Evolutionary conservation across 495 filamentous ascomycete genomes (phyloP).

Genomic region (Chaetomium cochliodes): DNA sequence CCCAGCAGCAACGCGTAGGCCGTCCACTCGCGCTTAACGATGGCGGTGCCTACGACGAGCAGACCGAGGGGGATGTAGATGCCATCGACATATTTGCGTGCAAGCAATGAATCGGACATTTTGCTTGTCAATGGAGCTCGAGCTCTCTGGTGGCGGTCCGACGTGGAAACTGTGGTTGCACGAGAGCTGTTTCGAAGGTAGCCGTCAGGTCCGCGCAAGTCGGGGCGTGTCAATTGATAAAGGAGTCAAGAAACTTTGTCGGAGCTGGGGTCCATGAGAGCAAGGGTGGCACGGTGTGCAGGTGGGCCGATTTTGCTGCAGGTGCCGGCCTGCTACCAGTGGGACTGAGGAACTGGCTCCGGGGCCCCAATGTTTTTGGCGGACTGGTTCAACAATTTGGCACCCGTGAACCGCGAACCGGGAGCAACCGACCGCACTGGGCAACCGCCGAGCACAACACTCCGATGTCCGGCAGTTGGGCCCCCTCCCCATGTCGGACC

Average conservation of each 20-base stretch:
- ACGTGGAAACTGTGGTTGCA: neutral
- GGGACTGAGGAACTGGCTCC: slow-evolving; percentile 13
- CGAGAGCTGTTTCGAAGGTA: neutral
- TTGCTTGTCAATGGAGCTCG: neutral
- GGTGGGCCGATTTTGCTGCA: slow-evolving; percentile 32
- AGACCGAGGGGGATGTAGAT: slow-evolving; percentile 85
- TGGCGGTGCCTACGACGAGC: slow-evolving; percentile 68
- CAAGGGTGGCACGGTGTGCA: too few species aligned
- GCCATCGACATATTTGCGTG: slow-evolving; percentile 59
- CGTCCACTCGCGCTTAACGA: slow-evolving; percentile 76
- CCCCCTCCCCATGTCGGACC: neutral
- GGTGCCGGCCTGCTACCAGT: neutral
- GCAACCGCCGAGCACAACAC: neutral
- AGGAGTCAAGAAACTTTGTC: slow-evolving; percentile 13
- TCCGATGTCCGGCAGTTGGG: slow-evolving; percentile 17
- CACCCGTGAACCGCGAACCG: neutral
- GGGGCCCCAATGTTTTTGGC: slow-evolving; percentile 22
- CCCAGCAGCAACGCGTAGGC: slow-evolving; percentile 68
- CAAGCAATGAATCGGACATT: slow-evolving; percentile 35
- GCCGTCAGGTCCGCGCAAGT: neutral
- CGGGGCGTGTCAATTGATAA: slow-evolving; percentile 11
- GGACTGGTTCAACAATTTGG: slow-evolving; percentile 18
- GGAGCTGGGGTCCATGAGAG: neutral
- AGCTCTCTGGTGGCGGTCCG: slow-evolving; percentile 1
- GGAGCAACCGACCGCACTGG: neutral